Percentiles rank a stretch among this genome's conserved stretches.
Conservation (phyloP, 2,329 filamentous ascomycete species). For the Talaromyces sp. region DNA sequence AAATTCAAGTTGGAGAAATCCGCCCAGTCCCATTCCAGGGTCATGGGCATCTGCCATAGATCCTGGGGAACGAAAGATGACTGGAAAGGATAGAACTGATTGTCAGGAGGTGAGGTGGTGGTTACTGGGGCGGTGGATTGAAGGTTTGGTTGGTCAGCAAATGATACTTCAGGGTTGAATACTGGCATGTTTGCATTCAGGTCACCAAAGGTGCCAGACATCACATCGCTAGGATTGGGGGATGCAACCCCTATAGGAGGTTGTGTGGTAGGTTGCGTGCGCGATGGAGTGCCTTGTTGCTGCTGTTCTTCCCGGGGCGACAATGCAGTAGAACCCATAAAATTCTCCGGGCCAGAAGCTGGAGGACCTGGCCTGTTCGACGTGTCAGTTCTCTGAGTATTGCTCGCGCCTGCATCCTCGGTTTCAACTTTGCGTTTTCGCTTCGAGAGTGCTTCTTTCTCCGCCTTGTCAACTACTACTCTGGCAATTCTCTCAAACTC, state of each 20-base stretch:
- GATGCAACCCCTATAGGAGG: slow-evolving; percentile 5
- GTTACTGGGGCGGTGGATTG: slow-evolving; percentile 23
- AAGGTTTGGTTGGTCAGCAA: slow-evolving; percentile 30
- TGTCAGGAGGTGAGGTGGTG: slow-evolving; percentile 19
- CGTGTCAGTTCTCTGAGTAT: slow-evolving; percentile 25
- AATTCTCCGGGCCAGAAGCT: neutral
- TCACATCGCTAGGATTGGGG: slow-evolving; percentile 24
- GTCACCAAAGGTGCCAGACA: slow-evolving; percentile 23
- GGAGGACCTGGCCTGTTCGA: slow-evolving; percentile 14
- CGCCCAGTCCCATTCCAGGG: slow-evolving; percentile 83
- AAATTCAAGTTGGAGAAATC: slow-evolving; percentile 40
- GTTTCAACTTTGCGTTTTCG: slow-evolving; percentile 72
- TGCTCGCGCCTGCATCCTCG: slow-evolving; percentile 7
- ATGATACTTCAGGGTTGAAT: slow-evolving; percentile 32
- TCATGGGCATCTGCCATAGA: slow-evolving; percentile 93
- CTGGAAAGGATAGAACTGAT: slow-evolving; percentile 40
- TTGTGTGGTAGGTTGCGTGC: slow-evolving; percentile 1
- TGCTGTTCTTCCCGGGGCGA: slow-evolving; percentile 1
- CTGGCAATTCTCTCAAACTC: slow-evolving; percentile 95
- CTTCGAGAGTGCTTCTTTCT: slow-evolving; percentile 74
- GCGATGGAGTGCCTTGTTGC: neutral
- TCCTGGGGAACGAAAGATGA: slow-evolving; percentile 90
- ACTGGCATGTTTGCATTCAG: slow-evolving; percentile 29
- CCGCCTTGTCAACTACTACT: slow-evolving; percentile 83
- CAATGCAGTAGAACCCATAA: neutral